phyloP scores from a whole-genome alignment of 495 filamentous ascomycete species.

The Penicillium antarcticum region DNA sequence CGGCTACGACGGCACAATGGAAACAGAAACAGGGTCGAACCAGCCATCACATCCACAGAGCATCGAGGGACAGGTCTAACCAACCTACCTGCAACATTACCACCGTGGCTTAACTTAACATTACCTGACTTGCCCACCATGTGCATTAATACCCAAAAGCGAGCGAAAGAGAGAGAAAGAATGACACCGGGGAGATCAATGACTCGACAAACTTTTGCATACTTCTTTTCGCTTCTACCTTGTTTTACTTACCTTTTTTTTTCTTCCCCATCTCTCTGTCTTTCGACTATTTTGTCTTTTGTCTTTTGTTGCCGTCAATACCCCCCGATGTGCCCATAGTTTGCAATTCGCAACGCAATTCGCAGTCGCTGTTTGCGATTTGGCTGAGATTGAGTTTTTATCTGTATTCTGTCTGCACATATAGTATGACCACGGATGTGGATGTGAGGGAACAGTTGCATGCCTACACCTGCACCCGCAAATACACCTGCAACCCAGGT shows the following conservation, averaged over 20 bases:
- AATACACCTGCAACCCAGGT: too few relatives aligned
- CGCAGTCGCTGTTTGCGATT: neutral
- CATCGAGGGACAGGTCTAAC: constrained; percentile 24
- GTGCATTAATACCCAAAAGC: constrained; percentile 9
- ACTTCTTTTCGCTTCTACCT: constrained; percentile 7
- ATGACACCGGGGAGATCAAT: neutral
- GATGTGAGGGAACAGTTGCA: too few relatives aligned
- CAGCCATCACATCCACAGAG: constrained; percentile 13
- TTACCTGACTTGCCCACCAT: neutral
- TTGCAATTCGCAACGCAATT: constrained; percentile 1
- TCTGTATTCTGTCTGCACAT: neutral
- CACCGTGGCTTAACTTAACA: too few relatives aligned
- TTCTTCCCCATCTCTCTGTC: neutral
- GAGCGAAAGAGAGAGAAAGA: neutral
- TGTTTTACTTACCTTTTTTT: constrained; percentile 8
- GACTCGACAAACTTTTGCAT: neutral
- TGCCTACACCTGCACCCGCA: too few relatives aligned
- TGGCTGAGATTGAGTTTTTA: neutral
- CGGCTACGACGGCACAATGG: constrained; percentile 4
- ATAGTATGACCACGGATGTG: too few relatives aligned
- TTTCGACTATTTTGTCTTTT: neutral
- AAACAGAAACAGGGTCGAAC: constrained; percentile 7
- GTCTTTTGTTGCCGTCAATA: constrained; percentile 8
- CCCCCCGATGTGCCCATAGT: constrained; percentile 7
- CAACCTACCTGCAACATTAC: too few relatives aligned